Evolutionary conservation across 305 asterid genomes (phyloP).

Genomic region (Solanum hybrid): DNA sequence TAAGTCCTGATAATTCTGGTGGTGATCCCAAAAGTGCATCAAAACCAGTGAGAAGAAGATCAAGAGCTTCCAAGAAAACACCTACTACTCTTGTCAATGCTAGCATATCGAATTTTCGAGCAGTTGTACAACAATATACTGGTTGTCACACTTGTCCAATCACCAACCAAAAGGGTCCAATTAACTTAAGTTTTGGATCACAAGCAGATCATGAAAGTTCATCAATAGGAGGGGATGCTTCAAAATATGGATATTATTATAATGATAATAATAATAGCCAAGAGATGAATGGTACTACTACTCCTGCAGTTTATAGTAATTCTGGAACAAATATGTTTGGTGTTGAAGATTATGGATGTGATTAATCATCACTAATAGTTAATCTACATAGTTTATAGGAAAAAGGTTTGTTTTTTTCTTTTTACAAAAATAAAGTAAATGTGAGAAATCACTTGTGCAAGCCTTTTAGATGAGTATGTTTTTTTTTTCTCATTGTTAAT

Average conservation of each 20-base stretch:
- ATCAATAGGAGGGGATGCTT: not conserved
- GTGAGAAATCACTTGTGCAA: not conserved
- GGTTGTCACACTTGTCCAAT: constrained; percentile 21
- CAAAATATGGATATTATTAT: not conserved
- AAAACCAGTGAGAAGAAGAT: constrained; percentile 23
- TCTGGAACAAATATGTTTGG: not conserved
- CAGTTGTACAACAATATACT: constrained; percentile 46
- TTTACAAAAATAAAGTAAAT: not conserved
- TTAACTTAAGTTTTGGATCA: constrained; percentile 30
- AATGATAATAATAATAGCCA: not conserved
- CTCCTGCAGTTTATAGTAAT: not conserved
- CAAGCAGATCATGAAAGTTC: not conserved
- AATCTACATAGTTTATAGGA: not conserved
- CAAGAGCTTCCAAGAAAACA: constrained; percentile 12
- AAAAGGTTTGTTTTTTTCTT: not conserved
- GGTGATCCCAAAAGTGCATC: not conserved
- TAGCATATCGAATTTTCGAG: constrained; percentile 35
- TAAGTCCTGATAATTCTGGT: not conserved
- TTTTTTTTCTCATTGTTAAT: not conserved
- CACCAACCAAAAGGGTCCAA: constrained; percentile 30
- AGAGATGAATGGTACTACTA: not conserved
- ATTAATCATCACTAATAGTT: not conserved
- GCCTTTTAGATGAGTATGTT: not conserved
- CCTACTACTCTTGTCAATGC: constrained; percentile 41
- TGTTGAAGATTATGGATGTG: not conserved